Evolutionary conservation across 2,329 filamentous ascomycete species (phyloP).

Genomic region (Alternaria panax): DNA sequence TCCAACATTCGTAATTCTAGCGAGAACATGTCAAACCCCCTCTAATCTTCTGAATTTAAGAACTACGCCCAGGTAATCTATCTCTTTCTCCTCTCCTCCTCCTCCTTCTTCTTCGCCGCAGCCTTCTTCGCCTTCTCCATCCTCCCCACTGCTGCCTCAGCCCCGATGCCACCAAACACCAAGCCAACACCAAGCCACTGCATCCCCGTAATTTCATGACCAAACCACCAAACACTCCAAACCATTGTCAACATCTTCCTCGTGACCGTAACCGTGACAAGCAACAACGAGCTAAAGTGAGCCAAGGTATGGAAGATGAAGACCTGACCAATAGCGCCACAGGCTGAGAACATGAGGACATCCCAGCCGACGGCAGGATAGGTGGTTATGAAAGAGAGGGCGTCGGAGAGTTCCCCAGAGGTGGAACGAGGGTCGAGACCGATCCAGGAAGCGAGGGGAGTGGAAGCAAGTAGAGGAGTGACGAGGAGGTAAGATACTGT

Average conservation of each 20-base stretch:
- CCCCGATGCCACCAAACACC: constrained; percentile 94
- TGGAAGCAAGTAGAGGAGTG: constrained; percentile 79
- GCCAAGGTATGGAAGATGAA: constrained; percentile 96
- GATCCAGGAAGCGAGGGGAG: constrained; percentile 51
- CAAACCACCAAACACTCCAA: constrained; percentile 91
- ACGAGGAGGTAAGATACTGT: constrained; percentile 79
- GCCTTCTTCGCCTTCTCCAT: constrained; percentile 85
- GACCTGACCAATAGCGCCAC: constrained; percentile 90
- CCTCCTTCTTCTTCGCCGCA: constrained; percentile 59
- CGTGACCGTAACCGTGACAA: constrained; percentile 96
- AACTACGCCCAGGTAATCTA: neutral
- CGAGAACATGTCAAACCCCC: neutral
- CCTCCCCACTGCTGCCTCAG: constrained; percentile 82
- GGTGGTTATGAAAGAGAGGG: constrained; percentile 78
- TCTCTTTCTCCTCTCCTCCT: constrained; percentile 23
- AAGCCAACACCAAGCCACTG: constrained; percentile 93
- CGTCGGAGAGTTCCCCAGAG: constrained; percentile 76
- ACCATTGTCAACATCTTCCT: constrained; percentile 99
- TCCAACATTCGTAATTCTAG: neutral
- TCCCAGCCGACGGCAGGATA: constrained; percentile 86
- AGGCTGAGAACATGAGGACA: constrained; percentile 87
- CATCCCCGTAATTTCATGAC: constrained; percentile 83
- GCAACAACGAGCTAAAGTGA: constrained; percentile 85
- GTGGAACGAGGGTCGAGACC: constrained; percentile 46
- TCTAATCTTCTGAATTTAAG: neutral